Conservation (phyloP, 1,139 yeast genomes). For the Blastobotrys aristatus region DNA sequence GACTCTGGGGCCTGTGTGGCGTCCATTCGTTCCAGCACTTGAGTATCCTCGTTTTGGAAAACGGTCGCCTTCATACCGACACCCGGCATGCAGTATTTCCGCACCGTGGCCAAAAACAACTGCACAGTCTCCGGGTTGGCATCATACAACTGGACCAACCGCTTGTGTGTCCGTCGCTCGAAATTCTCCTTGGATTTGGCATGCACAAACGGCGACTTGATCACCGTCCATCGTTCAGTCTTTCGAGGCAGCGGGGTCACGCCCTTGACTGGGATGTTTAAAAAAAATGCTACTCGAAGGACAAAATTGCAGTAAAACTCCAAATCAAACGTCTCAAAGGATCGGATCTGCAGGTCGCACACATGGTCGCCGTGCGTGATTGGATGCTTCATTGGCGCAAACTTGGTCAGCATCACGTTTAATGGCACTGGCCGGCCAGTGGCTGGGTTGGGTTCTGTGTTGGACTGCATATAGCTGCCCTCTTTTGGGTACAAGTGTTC, state of each 20-base stretch:
- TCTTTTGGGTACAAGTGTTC: slow-evolving; percentile 25
- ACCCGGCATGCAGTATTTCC: slow-evolving; percentile 73
- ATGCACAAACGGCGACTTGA: slow-evolving; percentile 88
- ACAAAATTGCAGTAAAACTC: slow-evolving; percentile 83
- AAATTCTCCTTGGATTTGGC: slow-evolving; percentile 94
- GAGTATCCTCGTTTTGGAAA: slow-evolving; percentile 52
- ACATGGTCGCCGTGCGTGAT: slow-evolving; percentile 67
- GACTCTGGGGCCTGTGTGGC: slow-evolving; percentile 21
- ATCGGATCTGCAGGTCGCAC: slow-evolving; percentile 58
- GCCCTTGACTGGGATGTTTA: slow-evolving; percentile 78
- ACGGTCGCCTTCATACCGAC: slow-evolving; percentile 77
- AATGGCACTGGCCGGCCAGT: slow-evolving; percentile 62
- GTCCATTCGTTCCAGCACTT: slow-evolving; percentile 32
- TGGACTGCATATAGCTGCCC: slow-evolving; percentile 26
- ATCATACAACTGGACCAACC: slow-evolving; percentile 72
- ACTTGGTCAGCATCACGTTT: slow-evolving; percentile 75
- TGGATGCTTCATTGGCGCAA: slow-evolving; percentile 70
- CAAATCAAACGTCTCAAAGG: slow-evolving; percentile 65
- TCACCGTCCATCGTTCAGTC: slow-evolving; percentile 90
- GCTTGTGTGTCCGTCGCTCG: slow-evolving; percentile 77
- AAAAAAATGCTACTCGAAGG: slow-evolving; percentile 80
- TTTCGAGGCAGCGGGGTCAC: slow-evolving; percentile 63
- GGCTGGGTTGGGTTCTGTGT: slow-evolving; percentile 23
- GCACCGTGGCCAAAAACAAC: slow-evolving; percentile 71
- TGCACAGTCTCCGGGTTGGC: slow-evolving; percentile 83